These are phyloP conservation scores for Paradendryphiella salina DNA, from an alignment of 2,329 filamentous ascomycete species.

Conservation along the genomic window DNA sequence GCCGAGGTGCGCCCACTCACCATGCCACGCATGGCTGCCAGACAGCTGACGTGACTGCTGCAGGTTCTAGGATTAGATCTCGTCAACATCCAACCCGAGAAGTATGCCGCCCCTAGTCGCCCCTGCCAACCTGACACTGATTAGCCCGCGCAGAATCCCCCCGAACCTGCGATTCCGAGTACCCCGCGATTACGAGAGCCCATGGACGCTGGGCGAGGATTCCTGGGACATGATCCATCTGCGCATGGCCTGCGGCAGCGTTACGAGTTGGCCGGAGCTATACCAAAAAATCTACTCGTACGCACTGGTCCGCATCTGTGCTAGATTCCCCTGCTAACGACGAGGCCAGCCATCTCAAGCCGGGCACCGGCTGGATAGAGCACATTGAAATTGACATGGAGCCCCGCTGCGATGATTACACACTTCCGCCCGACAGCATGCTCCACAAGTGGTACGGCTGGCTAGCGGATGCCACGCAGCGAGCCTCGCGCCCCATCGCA, in stretches of 20 bases:
- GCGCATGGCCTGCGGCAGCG: slow-evolving; percentile 76
- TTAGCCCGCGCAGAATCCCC: slow-evolving; percentile 63
- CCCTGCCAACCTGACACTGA: slow-evolving; percentile 43
- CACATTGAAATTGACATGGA: slow-evolving; percentile 87
- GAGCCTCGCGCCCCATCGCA: slow-evolving; percentile 65
- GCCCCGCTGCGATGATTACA: slow-evolving; percentile 71
- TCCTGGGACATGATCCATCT: slow-evolving; percentile 85
- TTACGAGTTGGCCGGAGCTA: slow-evolving; percentile 72
- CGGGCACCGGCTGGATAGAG: slow-evolving; percentile 75
- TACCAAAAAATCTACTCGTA: slow-evolving; percentile 72
- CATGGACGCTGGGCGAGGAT: slow-evolving; percentile 68
- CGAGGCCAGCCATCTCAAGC: slow-evolving; percentile 69
- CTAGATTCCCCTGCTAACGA: slow-evolving; percentile 25
- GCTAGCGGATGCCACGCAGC: slow-evolving; percentile 68
- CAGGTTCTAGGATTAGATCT: slow-evolving; percentile 64
- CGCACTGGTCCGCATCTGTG: slow-evolving; percentile 31
- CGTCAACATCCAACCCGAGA: slow-evolving; percentile 62
- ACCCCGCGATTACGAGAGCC: slow-evolving; percentile 75
- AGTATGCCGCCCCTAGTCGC: slow-evolving; percentile 51
- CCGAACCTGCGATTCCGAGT: slow-evolving; percentile 67
- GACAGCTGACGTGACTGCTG: slow-evolving; percentile 31
- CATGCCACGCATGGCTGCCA: slow-evolving; percentile 18
- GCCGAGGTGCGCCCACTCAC: slow-evolving; percentile 52
- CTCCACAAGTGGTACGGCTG: slow-evolving; percentile 71
- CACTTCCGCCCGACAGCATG: slow-evolving; percentile 60